These are phyloP conservation scores for Cyclocybe aegerita DNA, from an alignment of 768 basidiomycete genomes.

Conservation along the genomic window DNA sequence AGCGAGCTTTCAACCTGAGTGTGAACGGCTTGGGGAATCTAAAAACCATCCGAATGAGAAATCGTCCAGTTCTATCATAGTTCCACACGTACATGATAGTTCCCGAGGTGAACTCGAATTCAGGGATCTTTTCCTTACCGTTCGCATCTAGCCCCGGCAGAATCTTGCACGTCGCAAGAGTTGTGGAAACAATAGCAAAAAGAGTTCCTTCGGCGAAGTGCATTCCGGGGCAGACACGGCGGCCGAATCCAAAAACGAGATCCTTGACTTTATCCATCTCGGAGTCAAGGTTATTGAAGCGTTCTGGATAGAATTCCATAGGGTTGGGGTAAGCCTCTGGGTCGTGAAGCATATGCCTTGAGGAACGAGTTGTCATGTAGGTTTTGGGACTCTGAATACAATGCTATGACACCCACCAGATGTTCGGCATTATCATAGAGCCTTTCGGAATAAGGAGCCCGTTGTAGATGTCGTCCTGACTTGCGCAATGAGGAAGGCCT, in stretches of 20 bases:
- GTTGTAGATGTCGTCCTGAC: slow-evolving; percentile 20
- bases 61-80: background rate
- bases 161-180: slow-evolving; percentile 35
- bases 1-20: too few species aligned
- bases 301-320: slow-evolving; percentile 55
- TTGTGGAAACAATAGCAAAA: slow-evolving; percentile 27
- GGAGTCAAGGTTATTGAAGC: slow-evolving; percentile 42
- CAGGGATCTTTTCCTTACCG: slow-evolving; percentile 22
- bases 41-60: background rate
- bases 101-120: slow-evolving; percentile 15
- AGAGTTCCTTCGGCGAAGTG: slow-evolving; percentile 29
- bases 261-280: slow-evolving; percentile 32
- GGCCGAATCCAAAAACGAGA: slow-evolving; percentile 40
- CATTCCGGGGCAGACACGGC: slow-evolving; percentile 45
- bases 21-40: slow-evolving; percentile 8
- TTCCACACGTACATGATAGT: slow-evolving; percentile 16
- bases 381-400: background rate
- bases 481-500: slow-evolving; percentile 21
- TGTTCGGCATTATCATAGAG: slow-evolving; percentile 47
- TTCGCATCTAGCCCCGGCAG: slow-evolving; percentile 27
- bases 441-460: slow-evolving; percentile 36
- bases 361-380: background rate
- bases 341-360: slow-evolving; percentile 54
- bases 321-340: slow-evolving; percentile 52
- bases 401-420: slow-evolving; percentile 34